These are phyloP conservation scores for Zopfia rhizophila DNA, from an alignment of 2,329 filamentous ascomycete genomes.

Conservation along the genomic window DNA sequence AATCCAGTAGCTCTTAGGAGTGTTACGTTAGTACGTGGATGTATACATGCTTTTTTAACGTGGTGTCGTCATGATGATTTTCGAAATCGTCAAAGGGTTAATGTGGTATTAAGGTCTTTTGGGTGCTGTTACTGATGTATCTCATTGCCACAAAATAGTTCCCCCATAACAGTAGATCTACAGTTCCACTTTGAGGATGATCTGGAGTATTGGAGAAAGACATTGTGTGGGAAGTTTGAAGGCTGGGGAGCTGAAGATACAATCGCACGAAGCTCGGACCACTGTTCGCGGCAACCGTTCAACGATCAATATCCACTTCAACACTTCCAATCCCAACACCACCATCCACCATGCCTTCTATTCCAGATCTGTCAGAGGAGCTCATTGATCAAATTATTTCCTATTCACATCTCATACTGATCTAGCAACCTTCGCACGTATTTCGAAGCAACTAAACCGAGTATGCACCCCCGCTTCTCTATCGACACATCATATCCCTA, in stretches of 20 bases:
- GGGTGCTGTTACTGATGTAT: too few relatives aligned
- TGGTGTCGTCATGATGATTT: not conserved
- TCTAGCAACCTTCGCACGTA: not conserved
- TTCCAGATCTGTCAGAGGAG: constrained; percentile 1
- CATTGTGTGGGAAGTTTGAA: not conserved
- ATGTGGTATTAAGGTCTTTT: too few relatives aligned
- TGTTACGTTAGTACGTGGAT: not conserved
- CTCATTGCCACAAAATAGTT: too few relatives aligned
- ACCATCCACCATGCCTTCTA: too few relatives aligned
- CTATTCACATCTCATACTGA: not conserved
- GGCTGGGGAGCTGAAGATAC: not conserved
- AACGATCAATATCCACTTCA: not conserved
- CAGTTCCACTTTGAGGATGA: too few relatives aligned
- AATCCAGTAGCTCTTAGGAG: not conserved
- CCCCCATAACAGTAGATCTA: too few relatives aligned
- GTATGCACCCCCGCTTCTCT: not conserved
- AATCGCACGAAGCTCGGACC: too few relatives aligned
- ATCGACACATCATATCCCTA: not conserved
- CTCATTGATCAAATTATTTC: not conserved
- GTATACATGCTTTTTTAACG: not conserved
- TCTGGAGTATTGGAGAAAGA: not conserved
- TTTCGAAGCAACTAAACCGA: constrained; percentile 1
- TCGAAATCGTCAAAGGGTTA: too few relatives aligned
- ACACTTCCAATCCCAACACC: not conserved
- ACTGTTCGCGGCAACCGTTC: not conserved